These are phyloP conservation scores for Helminthosporium solani DNA, from an alignment of 2,329 filamentous ascomycete genomes.

Conservation along the genomic window DNA sequence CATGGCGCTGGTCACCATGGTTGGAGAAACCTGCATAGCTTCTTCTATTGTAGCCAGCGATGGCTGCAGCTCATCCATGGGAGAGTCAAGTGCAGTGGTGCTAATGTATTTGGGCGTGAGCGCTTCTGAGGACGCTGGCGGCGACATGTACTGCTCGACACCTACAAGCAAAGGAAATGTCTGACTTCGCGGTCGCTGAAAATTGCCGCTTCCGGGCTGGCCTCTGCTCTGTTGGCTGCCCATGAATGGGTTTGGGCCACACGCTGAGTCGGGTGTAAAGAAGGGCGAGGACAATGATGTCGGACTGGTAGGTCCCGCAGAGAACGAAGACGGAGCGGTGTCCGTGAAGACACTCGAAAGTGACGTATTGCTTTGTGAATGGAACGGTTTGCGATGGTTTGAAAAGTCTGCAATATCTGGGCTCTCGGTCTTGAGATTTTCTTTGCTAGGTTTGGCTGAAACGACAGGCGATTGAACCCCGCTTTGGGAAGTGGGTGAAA, in stretches of 20 bases:
- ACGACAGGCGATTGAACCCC: conserved; percentile 63
- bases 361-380: conserved; percentile 66
- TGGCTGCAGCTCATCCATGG: conserved; percentile 49
- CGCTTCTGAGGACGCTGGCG: conserved; percentile 53
- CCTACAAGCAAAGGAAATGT: conserved; percentile 73
- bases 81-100: conserved; percentile 52
- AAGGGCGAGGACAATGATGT: conserved; percentile 72
- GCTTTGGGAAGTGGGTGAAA: conserved; percentile 72
- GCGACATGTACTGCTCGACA: conserved; percentile 60
- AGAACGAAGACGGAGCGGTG: conserved; percentile 65
- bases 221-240: conserved; percentile 54
- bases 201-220: conserved; percentile 53
- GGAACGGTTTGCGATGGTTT: conserved; percentile 61
- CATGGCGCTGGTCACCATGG: conserved; percentile 45
- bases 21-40: conserved; percentile 38
- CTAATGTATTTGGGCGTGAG: conserved; percentile 56
- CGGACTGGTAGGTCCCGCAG: conserved; percentile 70
- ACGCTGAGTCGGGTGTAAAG: conserved; percentile 73
- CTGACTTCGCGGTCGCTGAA: conserved; percentile 79
- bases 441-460: conserved; percentile 64
- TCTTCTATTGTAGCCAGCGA: conserved; percentile 46
- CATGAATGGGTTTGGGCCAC: conserved; percentile 62
- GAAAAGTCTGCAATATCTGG: conserved; percentile 61
- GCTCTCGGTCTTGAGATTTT: conserved; percentile 62
- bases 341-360: conserved; percentile 68